A percentile compares a stretch with the other conserved stretches of the same genome.
Evolutionary conservation across 148 eudicot genomes (phyloP).

Genomic region (Persicaria maculosa): DNA sequence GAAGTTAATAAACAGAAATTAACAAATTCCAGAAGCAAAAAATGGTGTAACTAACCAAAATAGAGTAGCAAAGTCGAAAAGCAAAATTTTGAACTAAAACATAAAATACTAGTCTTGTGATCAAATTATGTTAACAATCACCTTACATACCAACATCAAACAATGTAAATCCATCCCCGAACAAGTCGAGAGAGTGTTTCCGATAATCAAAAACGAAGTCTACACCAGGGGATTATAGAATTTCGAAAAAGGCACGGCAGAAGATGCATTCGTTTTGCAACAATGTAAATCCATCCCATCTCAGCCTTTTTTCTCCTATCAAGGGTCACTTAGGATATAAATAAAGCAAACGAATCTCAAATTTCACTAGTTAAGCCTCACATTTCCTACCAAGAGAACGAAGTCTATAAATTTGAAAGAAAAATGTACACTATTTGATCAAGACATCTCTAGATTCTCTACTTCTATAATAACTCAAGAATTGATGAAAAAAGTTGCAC

Average conservation of each 20-base stretch:
- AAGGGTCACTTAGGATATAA: not conserved
- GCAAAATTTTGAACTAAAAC: not conserved
- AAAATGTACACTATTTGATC: constrained; percentile 1
- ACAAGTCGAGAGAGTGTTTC: no score
- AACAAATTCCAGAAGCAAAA: not conserved
- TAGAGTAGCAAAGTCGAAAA: not conserved
- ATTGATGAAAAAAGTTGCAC: not conserved
- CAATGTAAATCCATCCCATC: not conserved
- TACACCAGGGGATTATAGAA: not conserved
- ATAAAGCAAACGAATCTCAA: not conserved
- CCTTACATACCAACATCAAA: not conserved
- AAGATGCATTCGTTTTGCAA: not conserved
- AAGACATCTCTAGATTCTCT: not conserved
- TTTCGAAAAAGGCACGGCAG: not conserved
- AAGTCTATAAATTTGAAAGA: not conserved
- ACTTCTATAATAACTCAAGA: not conserved
- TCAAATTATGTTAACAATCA: not conserved
- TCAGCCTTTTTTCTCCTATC: not conserved
- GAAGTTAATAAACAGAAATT: constrained; percentile 37
- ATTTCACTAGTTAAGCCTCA: not conserved
- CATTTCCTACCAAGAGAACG: not conserved
- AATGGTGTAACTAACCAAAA: not conserved
- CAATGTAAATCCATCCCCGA: no score
- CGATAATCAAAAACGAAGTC: no score
- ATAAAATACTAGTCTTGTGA: constrained; percentile 1